Evolutionary conservation across 2,329 filamentous ascomycete species (phyloP).

Genomic region (Pseudogymnoascus sp.): DNA sequence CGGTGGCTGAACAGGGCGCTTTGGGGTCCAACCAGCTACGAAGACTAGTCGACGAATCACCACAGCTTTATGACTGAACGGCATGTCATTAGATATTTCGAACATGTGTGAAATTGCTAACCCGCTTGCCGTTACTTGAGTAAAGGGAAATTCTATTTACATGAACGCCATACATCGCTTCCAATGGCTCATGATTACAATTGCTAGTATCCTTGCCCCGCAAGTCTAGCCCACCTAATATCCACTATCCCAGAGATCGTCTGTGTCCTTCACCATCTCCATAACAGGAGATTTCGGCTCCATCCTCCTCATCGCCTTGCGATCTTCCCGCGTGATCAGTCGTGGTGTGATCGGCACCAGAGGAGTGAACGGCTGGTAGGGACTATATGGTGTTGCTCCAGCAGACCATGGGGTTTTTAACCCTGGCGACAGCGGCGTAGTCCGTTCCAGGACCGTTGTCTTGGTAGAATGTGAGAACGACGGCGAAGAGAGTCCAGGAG

Average conservation of each 20-base stretch:
- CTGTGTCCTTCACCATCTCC: constrained; percentile 51
- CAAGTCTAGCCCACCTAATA: constrained; percentile 18
- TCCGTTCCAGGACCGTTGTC: constrained; percentile 56
- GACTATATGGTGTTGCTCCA: constrained; percentile 59
- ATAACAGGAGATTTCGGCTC: constrained; percentile 54
- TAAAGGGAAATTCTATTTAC: constrained; percentile 3
- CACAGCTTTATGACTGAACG: background rate
- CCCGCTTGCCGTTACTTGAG: background rate
- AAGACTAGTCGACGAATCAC: background rate
- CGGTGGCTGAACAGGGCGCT: background rate
- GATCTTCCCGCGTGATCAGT: constrained; percentile 60
- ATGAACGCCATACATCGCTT: background rate
- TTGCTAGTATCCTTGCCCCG: background rate
- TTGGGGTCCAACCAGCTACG: background rate
- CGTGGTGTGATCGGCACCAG: constrained; percentile 69
- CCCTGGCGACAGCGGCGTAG: constrained; percentile 42
- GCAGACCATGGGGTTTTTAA: constrained; percentile 55
- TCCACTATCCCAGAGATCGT: constrained; percentile 50
- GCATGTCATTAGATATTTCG: background rate
- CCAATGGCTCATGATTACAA: constrained; percentile 4
- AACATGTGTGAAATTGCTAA: background rate
- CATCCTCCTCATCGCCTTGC: constrained; percentile 58
- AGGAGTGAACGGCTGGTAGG: constrained; percentile 72
- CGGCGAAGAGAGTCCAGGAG: constrained; percentile 41
- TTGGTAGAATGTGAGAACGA: constrained; percentile 42